Evolutionary conservation across 176 grass and related monocot genomes (phyloP).

Genomic region (Aechmea fasciata): DNA sequence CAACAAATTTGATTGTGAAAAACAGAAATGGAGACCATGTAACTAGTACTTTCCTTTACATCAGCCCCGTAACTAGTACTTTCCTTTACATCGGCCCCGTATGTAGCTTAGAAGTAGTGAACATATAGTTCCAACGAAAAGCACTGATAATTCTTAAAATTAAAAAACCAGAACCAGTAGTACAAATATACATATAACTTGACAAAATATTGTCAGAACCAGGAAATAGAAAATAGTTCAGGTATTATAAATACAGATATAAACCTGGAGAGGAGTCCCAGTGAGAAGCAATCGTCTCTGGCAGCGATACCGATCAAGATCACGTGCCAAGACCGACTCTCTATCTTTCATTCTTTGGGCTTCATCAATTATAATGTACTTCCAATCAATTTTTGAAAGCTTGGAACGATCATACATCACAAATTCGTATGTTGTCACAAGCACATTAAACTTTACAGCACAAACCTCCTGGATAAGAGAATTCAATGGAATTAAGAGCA

Average conservation of each 20-base stretch:
- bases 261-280: slow-evolving; percentile 90
- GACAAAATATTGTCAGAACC: not conserved
- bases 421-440: slow-evolving; percentile 99
- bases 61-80: too few relatives aligned
- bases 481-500: slow-evolving; percentile 11
- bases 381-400: slow-evolving; percentile 97
- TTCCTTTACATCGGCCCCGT: too few relatives aligned
- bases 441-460: slow-evolving; percentile 95
- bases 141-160: too few relatives aligned
- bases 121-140: too few relatives aligned
- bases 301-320: slow-evolving; percentile 92
- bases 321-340: slow-evolving; percentile 90
- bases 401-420: slow-evolving; percentile 98
- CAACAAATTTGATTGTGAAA: too few relatives aligned
- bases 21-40: too few relatives aligned
- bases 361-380: slow-evolving; percentile 99
- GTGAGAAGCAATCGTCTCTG: slow-evolving; percentile 92
- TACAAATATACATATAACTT: not conserved
- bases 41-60: too few relatives aligned
- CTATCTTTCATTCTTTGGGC: slow-evolving; percentile 98
- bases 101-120: too few relatives aligned
- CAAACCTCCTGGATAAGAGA: slow-evolving; percentile 64
- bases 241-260: slow-evolving; percentile 2
- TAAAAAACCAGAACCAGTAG: too few relatives aligned
- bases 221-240: not conserved